Conservation (phyloP, 1,284 basidiomycete species). For the Moniliophthora roreri region DNA sequence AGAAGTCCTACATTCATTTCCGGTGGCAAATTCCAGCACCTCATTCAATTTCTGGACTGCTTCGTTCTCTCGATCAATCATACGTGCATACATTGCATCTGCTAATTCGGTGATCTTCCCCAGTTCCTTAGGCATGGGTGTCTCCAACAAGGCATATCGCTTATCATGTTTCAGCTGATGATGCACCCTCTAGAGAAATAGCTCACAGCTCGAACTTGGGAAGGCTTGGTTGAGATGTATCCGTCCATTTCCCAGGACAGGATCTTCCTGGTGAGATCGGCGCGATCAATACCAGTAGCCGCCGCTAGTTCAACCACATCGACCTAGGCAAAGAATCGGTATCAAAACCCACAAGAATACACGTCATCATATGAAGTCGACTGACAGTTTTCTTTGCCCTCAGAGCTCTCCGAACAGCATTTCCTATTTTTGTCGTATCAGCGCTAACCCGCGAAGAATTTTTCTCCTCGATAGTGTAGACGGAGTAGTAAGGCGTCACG, state of each 20-base stretch:
- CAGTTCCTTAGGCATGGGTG: constrained; percentile 34
- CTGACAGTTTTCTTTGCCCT: constrained; percentile 30
- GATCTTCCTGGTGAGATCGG: constrained; percentile 34
- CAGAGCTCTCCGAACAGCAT: constrained; percentile 37
- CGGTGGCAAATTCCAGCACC: constrained; percentile 44
- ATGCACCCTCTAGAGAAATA: neutral
- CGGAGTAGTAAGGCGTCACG: constrained; percentile 44
- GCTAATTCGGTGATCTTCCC: constrained; percentile 37
- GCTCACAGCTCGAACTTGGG: constrained; percentile 42
- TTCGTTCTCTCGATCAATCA: constrained; percentile 42
- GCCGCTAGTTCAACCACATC: constrained; percentile 34
- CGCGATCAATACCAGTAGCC: constrained; percentile 30
- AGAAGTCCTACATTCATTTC: constrained; percentile 40
- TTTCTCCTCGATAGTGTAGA: constrained; percentile 38
- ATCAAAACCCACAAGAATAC: neutral
- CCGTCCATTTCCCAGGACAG: constrained; percentile 38
- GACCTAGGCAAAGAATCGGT: constrained; percentile 25
- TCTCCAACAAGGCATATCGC: constrained; percentile 37
- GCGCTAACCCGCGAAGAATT: constrained; percentile 32
- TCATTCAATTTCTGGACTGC: constrained; percentile 39
- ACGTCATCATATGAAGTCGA: neutral
- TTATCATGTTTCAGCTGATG: constrained; percentile 16
- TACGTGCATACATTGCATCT: constrained; percentile 34
- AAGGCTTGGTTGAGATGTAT: constrained; percentile 34
- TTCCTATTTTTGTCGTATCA: constrained; percentile 34